Evolutionary conservation across 805 yeast genomes (phyloP), one percentile per base, ranked within the genome.

Genomic region (Kuraishia borneana): DNA sequence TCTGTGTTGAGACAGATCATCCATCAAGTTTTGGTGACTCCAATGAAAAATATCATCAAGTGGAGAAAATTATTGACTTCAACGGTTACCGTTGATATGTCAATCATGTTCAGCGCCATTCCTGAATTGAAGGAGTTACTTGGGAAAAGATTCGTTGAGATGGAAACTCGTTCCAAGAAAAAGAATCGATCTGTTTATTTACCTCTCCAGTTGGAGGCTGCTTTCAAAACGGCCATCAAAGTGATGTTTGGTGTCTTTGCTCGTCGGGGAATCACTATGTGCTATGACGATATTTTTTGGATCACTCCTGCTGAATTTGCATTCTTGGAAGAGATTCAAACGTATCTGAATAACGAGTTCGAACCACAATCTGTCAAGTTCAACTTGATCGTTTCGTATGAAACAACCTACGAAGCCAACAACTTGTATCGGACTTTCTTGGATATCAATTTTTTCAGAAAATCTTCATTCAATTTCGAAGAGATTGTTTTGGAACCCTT

Each of bases 201-300:
- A 3, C 46, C 54, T 2, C 42, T 50, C 3, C 53, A 54, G 30
- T 44, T 48, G 17, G 75, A 69, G 38, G 37, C 67, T 31, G 52
- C 58, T 32, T 58, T 63, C 41, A 53, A 63, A 34, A 60, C 57
- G 38, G 50, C 64, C n/a, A 50, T 70, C 37, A 68, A 66, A 36
- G 43, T 53, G 13, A 43, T 70, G 12, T 60, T 61, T 36, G 54
- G 58, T n/a, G 43, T 70, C 3, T 50, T 69, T 32, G 62, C 65
- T 6, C 41, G 41, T 3, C 54, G 53, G 22, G 73, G 73, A 2
- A 47, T 69, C 26, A 65, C 72, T 0, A 39, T 69, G 2, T 53
- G 64, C 31, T 45, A 65, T 21, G 74, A 69, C 41, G 71, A 69
- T 45, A 42, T 64, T 18, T 70, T 68, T 35, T 61, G 65, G 60